Conservation (phyloP, 208 protist species). For the Trypanosoma caninum region DNA sequence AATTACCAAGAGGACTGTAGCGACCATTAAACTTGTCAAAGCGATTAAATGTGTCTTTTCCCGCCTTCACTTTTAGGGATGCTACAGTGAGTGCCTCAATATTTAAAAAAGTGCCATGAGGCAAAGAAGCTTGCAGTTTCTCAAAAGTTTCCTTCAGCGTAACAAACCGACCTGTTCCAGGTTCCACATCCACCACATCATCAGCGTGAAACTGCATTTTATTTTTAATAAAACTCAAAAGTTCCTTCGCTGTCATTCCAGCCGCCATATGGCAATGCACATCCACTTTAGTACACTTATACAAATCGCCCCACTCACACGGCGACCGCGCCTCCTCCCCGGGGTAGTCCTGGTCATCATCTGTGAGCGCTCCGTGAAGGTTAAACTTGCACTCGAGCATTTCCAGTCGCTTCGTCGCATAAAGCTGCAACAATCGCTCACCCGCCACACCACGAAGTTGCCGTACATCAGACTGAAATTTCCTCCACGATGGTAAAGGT, state of each 20-base stretch:
- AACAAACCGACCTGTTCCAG: conserved; percentile 8
- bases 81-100: conserved; percentile 67
- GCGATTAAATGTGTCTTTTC: conserved; percentile 80
- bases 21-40: conserved; percentile 90
- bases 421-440: conserved; percentile 56
- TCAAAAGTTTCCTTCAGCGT: conserved; percentile 32
- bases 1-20: conserved; percentile 71
- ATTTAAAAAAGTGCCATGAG: conserved; percentile 4
- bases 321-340: not conserved
- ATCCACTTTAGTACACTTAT: conserved; percentile 85
- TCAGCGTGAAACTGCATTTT: conserved; percentile 54
- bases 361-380: conserved; percentile 69
- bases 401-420: conserved; percentile 56
- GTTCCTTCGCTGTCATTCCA: conserved; percentile 68
- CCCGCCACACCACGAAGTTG: conserved; percentile 39
- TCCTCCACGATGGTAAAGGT: conserved; percentile 51
- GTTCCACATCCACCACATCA: conserved; percentile 66
- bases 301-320: conserved; percentile 50
- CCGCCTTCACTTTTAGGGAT: conserved; percentile 78
- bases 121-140: conserved; percentile 12
- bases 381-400: conserved; percentile 87
- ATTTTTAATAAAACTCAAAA: conserved; percentile 66
- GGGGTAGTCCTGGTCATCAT: conserved; percentile 64
- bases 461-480: conserved; percentile 62
- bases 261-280: conserved; percentile 82